Percentiles rank a stretch among this genome's conserved stretches.
These are phyloP conservation scores for Viridothelium virens DNA, from an alignment of 495 filamentous ascomycete species.

Conservation along the genomic window DNA sequence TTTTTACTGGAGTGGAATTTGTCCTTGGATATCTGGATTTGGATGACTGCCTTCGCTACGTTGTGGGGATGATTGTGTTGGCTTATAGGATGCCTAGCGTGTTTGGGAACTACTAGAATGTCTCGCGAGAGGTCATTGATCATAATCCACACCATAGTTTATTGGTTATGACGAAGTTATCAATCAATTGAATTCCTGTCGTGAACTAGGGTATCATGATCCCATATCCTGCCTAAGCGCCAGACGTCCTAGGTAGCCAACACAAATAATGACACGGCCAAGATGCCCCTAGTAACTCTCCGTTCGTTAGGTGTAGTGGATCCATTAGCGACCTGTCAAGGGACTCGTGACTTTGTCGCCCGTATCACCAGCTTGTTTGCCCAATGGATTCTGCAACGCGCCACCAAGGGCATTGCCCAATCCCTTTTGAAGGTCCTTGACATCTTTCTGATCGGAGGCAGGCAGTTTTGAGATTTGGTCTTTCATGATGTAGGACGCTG, in stretches of 20 bases:
- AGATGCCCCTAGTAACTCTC: not conserved
- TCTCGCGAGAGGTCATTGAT: constrained; percentile 1
- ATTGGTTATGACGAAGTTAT: not conserved
- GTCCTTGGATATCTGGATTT: not conserved
- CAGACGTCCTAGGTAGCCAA: not conserved
- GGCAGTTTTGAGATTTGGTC: constrained; percentile 36
- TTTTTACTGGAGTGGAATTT: not conserved
- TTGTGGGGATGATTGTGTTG: not conserved
- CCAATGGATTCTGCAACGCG: constrained; percentile 33
- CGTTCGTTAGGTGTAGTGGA: not conserved
- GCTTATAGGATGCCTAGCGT: not conserved
- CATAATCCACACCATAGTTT: not conserved
- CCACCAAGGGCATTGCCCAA: constrained; percentile 32
- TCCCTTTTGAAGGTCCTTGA: constrained; percentile 35
- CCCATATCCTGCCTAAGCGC: not conserved
- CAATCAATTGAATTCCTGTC: not conserved
- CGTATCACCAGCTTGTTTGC: constrained; percentile 30
- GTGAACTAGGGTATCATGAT: not conserved
- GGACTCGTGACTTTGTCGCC: constrained; percentile 28
- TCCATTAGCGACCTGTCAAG: constrained; percentile 21
- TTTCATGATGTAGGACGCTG: constrained; percentile 35
- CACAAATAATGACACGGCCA: too few relatives aligned
- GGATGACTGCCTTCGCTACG: not conserved
- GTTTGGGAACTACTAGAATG: not conserved
- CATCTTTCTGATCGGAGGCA: constrained; percentile 33